Evolutionary conservation across 1,284 basidiomycete species (phyloP).

Genomic region (Mycena sp.): DNA sequence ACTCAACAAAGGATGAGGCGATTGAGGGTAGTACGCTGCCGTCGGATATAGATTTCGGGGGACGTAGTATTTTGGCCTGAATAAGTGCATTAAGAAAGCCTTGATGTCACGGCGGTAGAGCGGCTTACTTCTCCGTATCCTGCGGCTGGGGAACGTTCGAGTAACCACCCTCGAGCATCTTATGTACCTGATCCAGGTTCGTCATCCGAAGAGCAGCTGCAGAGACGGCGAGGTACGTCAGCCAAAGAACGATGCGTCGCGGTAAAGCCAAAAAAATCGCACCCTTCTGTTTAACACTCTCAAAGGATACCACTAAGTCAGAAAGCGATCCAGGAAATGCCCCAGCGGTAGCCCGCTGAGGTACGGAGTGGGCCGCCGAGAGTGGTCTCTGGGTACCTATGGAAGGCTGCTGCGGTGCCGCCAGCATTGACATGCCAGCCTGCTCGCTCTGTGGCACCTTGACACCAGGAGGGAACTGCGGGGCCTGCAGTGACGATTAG

Average conservation of each 20-base stretch:
- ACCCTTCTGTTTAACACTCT: slow-evolving; percentile 97
- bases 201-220: slow-evolving; percentile 85
- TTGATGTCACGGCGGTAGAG: slow-evolving; percentile 9
- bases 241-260: slow-evolving; percentile 1
- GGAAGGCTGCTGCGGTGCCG: slow-evolving; percentile 42
- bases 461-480: slow-evolving; percentile 76
- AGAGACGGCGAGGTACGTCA: slow-evolving; percentile 20
- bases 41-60: slow-evolving; percentile 94
- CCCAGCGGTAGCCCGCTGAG: slow-evolving; percentile 46
- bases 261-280: slow-evolving; percentile 38
- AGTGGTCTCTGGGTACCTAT: slow-evolving; percentile 51
- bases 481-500: slow-evolving; percentile 38
- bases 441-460: slow-evolving; percentile 60
- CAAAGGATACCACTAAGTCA: slow-evolving; percentile 95
- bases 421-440: slow-evolving; percentile 43
- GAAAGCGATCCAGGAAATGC: slow-evolving; percentile 87
- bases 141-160: slow-evolving; percentile 90
- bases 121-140: slow-evolving; percentile 91
- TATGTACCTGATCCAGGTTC: slow-evolving; percentile 89
- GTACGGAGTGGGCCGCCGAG: slow-evolving; percentile 54
- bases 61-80: slow-evolving; percentile 95
- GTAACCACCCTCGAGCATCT: slow-evolving; percentile 92
- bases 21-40: slow-evolving; percentile 95
- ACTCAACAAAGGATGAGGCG: slow-evolving; percentile 83
- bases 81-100: slow-evolving; percentile 35